Base-by-base conservation (phyloP, 2,329 filamentous ascomycete genomes). In the Colletotrichum sp. region DNA sequence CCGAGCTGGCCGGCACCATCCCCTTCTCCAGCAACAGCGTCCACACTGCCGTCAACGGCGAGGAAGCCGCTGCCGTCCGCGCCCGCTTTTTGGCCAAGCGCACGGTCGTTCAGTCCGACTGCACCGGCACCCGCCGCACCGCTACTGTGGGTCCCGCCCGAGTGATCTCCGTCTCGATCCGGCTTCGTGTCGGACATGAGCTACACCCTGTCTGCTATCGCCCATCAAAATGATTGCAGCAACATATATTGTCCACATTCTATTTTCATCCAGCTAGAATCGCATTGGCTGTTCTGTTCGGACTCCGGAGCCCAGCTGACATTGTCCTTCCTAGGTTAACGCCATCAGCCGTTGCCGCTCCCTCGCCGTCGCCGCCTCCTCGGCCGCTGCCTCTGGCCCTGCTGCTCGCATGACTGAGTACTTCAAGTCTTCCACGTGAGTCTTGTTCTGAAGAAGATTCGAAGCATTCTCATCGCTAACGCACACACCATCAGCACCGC, bases 21-120 rank as follows among this genome's bases (percentile, higher is more conserved):
- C 82, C 88, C 13, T 94, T 90, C 84, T 84, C 87, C 68, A 92
- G 90, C 80, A 94, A 94, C 84, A 86, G 87, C 19, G 82, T 94
- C 60, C 87, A 87, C 66, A 86, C 93, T 74, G 83, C 87, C 6
- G 86, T 94, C 60, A 88, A 94, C 77, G 91, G 90, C 16, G 84
- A 84, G 11, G 81, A 88, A 66, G 92, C 92, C 9, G 86, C 87
- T 59, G 84, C 87, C 32, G 86, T 88, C 60, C 85, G 87, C 77
- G 85, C 86, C 15, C 83, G 87, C 16, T 88, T 90, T 76, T 55
- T 68, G 13, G 68, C 48, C 36, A 90, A 90, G 83, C 91, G 92
- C 65, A 88, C 88, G 12, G 83, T 83, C 7, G 81, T 91, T 4
- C 86, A 90, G 78, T 85, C 85, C 28, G 89, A 90, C 82, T 93